Evolutionary conservation across 2,329 filamentous ascomycete species (phyloP).

Genomic region (Diaporthe amygdali): DNA sequence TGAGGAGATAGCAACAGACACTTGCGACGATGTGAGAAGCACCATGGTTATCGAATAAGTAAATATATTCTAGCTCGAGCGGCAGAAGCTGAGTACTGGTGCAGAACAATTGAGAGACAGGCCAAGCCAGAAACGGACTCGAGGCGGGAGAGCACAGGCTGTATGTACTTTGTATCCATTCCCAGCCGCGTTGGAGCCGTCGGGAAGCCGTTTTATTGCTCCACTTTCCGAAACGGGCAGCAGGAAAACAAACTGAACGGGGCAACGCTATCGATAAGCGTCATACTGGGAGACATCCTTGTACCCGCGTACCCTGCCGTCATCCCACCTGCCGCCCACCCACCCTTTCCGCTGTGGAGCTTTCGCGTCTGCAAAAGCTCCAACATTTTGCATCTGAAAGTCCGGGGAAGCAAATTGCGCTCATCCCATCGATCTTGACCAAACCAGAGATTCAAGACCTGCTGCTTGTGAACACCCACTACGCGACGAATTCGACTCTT

Average conservation of each 20-base stretch:
- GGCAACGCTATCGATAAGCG: constrained; percentile 21
- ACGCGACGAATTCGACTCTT: not conserved
- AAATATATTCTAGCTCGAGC: constrained; percentile 21
- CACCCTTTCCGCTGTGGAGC: not conserved
- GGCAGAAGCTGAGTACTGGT: constrained; percentile 31
- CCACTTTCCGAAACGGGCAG: constrained; percentile 13
- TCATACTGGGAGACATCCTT: not conserved
- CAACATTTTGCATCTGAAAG: constrained; percentile 21
- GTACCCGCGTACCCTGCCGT: not conserved
- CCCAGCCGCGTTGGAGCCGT: not conserved
- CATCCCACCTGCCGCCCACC: not conserved
- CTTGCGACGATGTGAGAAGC: constrained; percentile 72
- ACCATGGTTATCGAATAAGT: constrained; percentile 40
- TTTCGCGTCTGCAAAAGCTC: not conserved
- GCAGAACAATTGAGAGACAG: not conserved
- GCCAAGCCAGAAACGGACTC: constrained; percentile 3
- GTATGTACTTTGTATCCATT: not conserved
- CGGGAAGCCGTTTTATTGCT: constrained; percentile 12
- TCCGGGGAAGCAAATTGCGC: constrained; percentile 18
- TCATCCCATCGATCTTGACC: not conserved
- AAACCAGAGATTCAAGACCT: not conserved
- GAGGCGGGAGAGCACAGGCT: constrained; percentile 13
- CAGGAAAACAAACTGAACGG: constrained; percentile 17
- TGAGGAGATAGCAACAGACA: constrained; percentile 70
- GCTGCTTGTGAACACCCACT: not conserved